phyloP scores from a whole-genome alignment of 225 moss, liverwort and hornwort genomes.

The Sphagnum tenellum region DNA sequence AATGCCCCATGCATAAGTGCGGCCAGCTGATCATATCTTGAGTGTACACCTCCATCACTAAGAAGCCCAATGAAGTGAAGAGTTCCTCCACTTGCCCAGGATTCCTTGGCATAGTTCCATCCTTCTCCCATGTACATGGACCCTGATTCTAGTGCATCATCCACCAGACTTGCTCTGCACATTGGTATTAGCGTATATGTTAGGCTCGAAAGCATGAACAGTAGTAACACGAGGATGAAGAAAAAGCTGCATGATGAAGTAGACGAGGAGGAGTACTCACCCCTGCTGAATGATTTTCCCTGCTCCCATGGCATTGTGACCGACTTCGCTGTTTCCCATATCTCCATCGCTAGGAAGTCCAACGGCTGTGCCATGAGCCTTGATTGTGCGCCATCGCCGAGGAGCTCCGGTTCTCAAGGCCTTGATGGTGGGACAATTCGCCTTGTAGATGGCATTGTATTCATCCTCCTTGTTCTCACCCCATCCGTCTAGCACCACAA shows the following conservation, averaged over 20 bases:
- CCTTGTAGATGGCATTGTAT: slow-evolving; percentile 70
- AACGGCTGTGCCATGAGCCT: slow-evolving; percentile 79
- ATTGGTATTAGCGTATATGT: too few species aligned
- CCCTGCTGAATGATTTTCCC: slow-evolving; percentile 84
- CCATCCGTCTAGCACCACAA: slow-evolving; percentile 79
- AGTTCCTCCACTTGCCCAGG: slow-evolving; percentile 57
- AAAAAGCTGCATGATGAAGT: neutral
- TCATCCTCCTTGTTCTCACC: slow-evolving; percentile 81
- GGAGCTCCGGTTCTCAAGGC: slow-evolving; percentile 49
- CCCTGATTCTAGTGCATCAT: slow-evolving; percentile 47
- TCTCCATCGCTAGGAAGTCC: slow-evolving; percentile 68
- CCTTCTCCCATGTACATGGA: slow-evolving; percentile 67
- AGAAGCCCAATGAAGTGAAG: slow-evolving; percentile 80
- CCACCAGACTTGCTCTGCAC: slow-evolving; percentile 80
- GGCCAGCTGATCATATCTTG: slow-evolving; percentile 63
- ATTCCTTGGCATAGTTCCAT: slow-evolving; percentile 62
- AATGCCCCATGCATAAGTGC: slow-evolving; percentile 67
- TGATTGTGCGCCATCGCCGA: slow-evolving; percentile 69
- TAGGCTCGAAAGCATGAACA: too few species aligned
- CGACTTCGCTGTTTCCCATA: slow-evolving; percentile 90
- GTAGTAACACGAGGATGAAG: too few species aligned
- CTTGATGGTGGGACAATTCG: slow-evolving; percentile 62
- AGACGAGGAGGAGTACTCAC: slow-evolving; percentile 15
- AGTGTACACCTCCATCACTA: slow-evolving; percentile 87
- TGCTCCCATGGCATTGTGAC: slow-evolving; percentile 89